These are phyloP conservation scores for Exserohilum rostratum DNA, from an alignment of 2,329 filamentous ascomycete genomes.

Conservation along the genomic window DNA sequence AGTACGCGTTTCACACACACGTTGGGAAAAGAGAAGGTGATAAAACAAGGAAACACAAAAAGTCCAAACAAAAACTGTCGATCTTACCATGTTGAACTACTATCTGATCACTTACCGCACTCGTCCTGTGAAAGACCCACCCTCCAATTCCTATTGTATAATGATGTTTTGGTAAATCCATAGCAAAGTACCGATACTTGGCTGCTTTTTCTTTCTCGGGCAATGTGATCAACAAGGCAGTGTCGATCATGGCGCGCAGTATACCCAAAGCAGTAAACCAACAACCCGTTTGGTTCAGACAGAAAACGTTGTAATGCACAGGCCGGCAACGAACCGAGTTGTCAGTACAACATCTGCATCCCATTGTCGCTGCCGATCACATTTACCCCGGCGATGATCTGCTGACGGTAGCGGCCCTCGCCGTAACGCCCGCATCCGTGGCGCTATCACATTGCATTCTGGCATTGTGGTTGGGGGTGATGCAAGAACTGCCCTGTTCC, in stretches of 20 bases:
- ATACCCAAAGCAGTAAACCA: background rate
- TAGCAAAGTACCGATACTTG: background rate
- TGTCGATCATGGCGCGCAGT: background rate
- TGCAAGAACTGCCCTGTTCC: background rate
- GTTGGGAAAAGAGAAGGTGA: background rate
- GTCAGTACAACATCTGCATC: background rate
- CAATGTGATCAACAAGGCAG: background rate
- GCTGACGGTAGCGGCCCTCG: constrained; percentile 28
- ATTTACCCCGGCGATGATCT: constrained; percentile 1
- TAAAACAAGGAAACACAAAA: background rate
- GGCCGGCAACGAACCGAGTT: constrained; percentile 2
- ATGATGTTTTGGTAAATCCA: background rate
- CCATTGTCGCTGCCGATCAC: constrained; percentile 3
- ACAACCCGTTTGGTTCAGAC: constrained; percentile 4
- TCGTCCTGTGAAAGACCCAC: background rate
- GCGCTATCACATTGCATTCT: constrained; percentile 32
- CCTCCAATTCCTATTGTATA: background rate
- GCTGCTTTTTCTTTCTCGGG: background rate
- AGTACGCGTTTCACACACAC: no score
- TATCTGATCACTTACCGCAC: background rate
- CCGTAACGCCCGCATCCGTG: constrained; percentile 31
- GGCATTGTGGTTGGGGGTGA: background rate
- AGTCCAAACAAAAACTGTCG: background rate
- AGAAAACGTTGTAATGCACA: background rate
- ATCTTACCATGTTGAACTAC: background rate